Percentiles rank a stretch among this genome's conserved stretches.
phyloP scores from a whole-genome alignment of 1,139 yeast species.

The Casaregolazyma lundiana region DNA sequence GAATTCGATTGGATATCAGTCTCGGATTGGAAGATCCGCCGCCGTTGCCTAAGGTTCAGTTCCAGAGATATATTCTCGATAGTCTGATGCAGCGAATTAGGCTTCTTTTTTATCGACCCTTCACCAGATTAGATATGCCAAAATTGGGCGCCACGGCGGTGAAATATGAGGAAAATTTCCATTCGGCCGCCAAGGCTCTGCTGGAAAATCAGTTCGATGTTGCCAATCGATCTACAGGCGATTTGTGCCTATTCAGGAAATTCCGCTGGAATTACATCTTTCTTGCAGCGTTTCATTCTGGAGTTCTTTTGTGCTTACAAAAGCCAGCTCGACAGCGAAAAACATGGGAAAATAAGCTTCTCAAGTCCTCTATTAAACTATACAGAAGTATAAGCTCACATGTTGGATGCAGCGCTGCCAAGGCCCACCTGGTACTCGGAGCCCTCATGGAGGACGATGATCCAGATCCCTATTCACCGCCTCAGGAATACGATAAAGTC shows the following conservation, averaged over 20 bases:
- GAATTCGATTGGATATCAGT: constrained; percentile 13
- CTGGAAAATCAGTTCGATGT: constrained; percentile 18
- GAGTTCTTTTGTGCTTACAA: constrained; percentile 14
- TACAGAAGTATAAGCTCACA: constrained; percentile 14
- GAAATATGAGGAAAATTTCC: constrained; percentile 12
- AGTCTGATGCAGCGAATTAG: constrained; percentile 16
- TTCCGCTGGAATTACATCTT: constrained; percentile 18
- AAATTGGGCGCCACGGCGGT: background rate
- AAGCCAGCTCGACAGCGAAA: constrained; percentile 11
- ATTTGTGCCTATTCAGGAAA: constrained; percentile 13
- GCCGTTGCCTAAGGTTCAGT: constrained; percentile 11
- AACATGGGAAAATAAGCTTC: constrained; percentile 11
- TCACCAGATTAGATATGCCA: constrained; percentile 5
- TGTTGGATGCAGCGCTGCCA: constrained; percentile 18
- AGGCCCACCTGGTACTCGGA: constrained; percentile 15
- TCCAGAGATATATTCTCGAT: constrained; percentile 17
- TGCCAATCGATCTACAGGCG: constrained; percentile 11
- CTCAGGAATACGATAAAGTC: background rate
- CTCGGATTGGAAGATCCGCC: constrained; percentile 14
- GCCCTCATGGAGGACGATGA: constrained; percentile 13
- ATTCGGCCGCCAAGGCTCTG: constrained; percentile 14
- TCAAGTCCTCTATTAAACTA: constrained; percentile 12
- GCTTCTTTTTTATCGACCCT: constrained; percentile 15
- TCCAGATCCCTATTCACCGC: constrained; percentile 1
- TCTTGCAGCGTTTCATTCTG: constrained; percentile 17